A percentile compares a stretch with the other conserved stretches of the same genome.
Evolutionary conservation across 306 rosid genomes (phyloP).

Genomic region (Luffa aegyptiaca): DNA sequence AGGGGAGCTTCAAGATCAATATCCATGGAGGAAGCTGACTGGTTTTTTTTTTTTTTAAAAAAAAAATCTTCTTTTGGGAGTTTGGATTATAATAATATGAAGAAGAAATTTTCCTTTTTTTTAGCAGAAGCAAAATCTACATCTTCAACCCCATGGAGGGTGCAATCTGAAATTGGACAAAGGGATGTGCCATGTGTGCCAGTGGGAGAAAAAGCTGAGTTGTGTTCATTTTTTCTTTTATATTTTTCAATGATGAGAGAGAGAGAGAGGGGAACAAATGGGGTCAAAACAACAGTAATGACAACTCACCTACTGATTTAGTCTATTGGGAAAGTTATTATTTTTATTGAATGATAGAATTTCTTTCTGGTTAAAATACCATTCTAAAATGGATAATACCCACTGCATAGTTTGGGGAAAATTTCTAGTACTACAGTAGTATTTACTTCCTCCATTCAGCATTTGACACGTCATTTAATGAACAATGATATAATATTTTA

Average conservation of each 20-base stretch:
- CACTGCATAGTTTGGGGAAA: too few species aligned
- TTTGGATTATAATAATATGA: not conserved
- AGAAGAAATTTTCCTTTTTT: not conserved
- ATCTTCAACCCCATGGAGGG: not conserved
- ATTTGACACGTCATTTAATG: too few species aligned
- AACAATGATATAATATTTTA: too few species aligned
- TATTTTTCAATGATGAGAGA: constrained; percentile 20
- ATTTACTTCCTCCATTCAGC: too few species aligned
- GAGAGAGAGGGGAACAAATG: constrained; percentile 8
- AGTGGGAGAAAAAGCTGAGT: not conserved
- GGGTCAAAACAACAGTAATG: not conserved
- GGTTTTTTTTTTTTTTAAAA: not conserved
- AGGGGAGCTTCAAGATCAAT: not conserved
- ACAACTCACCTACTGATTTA: constrained; percentile 13
- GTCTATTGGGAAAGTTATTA: not conserved
- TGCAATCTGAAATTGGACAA: constrained; percentile 16
- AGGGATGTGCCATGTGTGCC: constrained; percentile 21
- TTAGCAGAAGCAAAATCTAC: constrained; percentile 14
- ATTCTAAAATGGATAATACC: too few species aligned
- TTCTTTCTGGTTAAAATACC: too few species aligned
- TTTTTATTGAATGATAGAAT: too few species aligned
- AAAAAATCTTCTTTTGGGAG: not conserved
- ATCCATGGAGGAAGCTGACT: not conserved
- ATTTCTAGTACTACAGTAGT: too few species aligned
- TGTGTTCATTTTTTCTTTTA: not conserved